A percentile compares a stretch with the other conserved stretches of the same genome.
Conservation (phyloP, 2,329 filamentous ascomycete species). For the Aureobasidium lini region DNA sequence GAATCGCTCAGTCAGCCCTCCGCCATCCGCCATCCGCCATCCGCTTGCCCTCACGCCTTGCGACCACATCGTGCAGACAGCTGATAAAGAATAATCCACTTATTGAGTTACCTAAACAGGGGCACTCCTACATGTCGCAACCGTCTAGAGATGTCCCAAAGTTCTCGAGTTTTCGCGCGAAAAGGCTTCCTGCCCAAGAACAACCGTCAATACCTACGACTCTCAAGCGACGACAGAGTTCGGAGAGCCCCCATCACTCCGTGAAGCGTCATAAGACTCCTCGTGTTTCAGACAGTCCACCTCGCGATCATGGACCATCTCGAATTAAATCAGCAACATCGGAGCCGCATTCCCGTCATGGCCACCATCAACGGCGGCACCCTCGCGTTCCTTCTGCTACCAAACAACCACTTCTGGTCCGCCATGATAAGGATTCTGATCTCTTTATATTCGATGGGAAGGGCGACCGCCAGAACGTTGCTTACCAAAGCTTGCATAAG, state of each 20-base stretch:
- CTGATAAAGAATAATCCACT: too few relatives aligned
- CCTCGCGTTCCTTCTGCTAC: neutral
- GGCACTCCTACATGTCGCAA: conserved; percentile 15
- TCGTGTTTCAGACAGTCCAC: neutral
- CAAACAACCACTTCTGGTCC: neutral
- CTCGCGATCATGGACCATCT: neutral
- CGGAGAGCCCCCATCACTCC: neutral
- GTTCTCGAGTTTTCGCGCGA: conserved; percentile 58
- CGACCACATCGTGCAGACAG: too few relatives aligned
- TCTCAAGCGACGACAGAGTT: neutral
- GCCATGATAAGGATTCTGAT: conserved; percentile 15
- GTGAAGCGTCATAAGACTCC: neutral
- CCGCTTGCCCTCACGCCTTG: too few relatives aligned
- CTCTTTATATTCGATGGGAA: conserved; percentile 61
- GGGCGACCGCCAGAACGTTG: conserved; percentile 68
- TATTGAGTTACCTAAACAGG: too few relatives aligned
- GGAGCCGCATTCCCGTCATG: neutral
- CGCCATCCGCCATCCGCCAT: neutral
- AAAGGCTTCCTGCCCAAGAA: neutral
- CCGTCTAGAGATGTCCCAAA: conserved; percentile 47
- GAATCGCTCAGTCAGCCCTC: neutral
- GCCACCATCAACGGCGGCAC: neutral
- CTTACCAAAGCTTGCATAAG: conserved; percentile 66
- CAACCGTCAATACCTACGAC: neutral
- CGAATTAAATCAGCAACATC: neutral